phyloP scores from a whole-genome alignment of 139 green algal species.

The Ulvella scutata region DNA sequence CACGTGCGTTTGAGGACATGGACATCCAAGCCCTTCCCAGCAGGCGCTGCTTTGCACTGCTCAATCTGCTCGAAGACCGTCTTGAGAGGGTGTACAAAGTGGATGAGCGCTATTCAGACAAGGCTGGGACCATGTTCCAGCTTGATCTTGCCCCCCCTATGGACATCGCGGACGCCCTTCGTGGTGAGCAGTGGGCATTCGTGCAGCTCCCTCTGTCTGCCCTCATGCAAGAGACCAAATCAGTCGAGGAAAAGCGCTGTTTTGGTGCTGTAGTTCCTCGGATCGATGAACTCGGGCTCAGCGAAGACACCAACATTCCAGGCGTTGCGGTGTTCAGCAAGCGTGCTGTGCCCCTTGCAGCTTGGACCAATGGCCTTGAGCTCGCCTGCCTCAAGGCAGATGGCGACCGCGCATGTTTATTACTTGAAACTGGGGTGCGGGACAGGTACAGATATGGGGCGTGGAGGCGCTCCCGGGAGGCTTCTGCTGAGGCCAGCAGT shows the following conservation, averaged over 20 bases:
- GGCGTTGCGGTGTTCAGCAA: conserved; percentile 86
- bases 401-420: conserved; percentile 56
- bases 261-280: not conserved
- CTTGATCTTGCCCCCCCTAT: conserved; percentile 64
- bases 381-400: conserved; percentile 65
- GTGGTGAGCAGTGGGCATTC: conserved; percentile 92
- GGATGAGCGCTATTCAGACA: conserved; percentile 67
- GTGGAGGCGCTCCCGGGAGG: conserved; percentile 56
- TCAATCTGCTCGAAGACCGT: conserved; percentile 81
- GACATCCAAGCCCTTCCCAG: conserved; percentile 76
- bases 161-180: conserved; percentile 78
- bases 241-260: conserved; percentile 20
- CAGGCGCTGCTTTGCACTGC: conserved; percentile 78
- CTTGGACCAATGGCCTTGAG: conserved; percentile 90
- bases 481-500: conserved; percentile 56
- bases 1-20: conserved; percentile 73
- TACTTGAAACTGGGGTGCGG: conserved; percentile 91
- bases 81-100: conserved; percentile 72
- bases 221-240: conserved; percentile 40
- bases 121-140: conserved; percentile 55
- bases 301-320: conserved; percentile 7
- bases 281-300: not conserved
- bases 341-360: conserved; percentile 71
- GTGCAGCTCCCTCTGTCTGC: conserved; percentile 83
- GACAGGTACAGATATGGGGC: conserved; percentile 78